A percentile compares a stretch with the other conserved stretches of the same genome.
Evolutionary conservation across 2,329 filamentous ascomycete species (phyloP).

Genomic region (Aspergillus sp.): DNA sequence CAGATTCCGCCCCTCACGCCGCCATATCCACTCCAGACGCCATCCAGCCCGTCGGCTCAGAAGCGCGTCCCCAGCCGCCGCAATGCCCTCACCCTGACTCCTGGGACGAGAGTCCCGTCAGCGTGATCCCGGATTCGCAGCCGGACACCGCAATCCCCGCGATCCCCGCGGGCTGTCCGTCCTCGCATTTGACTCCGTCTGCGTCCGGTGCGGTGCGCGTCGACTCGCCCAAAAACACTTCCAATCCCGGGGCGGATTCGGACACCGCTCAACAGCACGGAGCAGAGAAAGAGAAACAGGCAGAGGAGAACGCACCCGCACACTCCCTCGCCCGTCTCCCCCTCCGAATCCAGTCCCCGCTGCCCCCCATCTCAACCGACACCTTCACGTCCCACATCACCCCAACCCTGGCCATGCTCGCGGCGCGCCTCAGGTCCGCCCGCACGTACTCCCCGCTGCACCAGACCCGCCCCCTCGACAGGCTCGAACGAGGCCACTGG

Average conservation of each 20-base stretch:
- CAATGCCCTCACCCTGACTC: not conserved
- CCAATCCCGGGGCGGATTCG: too few relatives aligned
- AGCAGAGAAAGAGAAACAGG: not conserved
- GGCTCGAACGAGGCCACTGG: constrained; percentile 79
- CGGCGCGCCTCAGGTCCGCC: constrained; percentile 50
- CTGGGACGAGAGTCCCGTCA: constrained; percentile 35
- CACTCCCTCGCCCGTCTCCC: constrained; percentile 24
- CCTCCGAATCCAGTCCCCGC: constrained; percentile 51
- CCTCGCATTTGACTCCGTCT: too few relatives aligned
- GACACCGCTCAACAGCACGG: too few relatives aligned
- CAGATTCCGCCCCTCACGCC: too few relatives aligned
- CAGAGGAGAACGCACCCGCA: not conserved
- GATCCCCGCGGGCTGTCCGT: too few relatives aligned
- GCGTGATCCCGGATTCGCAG: constrained; percentile 42
- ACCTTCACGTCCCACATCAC: constrained; percentile 58
- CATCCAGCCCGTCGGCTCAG: too few relatives aligned
- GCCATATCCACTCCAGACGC: too few relatives aligned
- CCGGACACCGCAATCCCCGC: constrained; percentile 15
- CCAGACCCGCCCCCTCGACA: constrained; percentile 51
- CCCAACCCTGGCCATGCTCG: constrained; percentile 53
- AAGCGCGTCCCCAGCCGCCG: too few relatives aligned
- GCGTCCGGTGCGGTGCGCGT: not conserved
- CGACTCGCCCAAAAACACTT: not conserved
- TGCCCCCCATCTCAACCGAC: constrained; percentile 50
- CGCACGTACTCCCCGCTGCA: constrained; percentile 54